Base-by-base conservation (phyloP, 1,284 basidiomycete genomes). In the Exsudoporus floridanus region DNA sequence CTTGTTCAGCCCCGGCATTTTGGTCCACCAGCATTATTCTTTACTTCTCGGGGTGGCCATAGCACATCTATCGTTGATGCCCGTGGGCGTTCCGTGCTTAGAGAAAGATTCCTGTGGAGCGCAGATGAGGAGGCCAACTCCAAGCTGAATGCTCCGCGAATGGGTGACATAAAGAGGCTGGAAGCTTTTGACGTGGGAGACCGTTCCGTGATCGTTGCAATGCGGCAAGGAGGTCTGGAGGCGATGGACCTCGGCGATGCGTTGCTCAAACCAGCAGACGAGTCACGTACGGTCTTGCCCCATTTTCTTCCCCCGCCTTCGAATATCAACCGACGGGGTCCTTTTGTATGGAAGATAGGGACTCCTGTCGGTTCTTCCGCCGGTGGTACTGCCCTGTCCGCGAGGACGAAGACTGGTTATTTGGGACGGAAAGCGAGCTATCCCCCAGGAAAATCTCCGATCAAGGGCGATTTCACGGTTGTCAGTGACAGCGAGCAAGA, bases 11-110 rank as follows among this genome's bases (percentile, higher is more conserved):
- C 91, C 3, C 79, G 78, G 30, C 88, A 90, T 63, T 92, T 89
- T 59, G 91, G 91, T 0, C 91, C 90, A 19, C 91, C 91, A 1
- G 88, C 91, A 0, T 70, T 94, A 18, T 94, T 94, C 73, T 93
- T 83, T 67, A 92, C 90, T 19, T 88, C 90, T 18, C 83, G 90
- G 27, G 91, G 92, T 19, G 87, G 88, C 2, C 87, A 90, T 60
- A 89, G 88, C 58, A 93, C 90, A 0, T 79, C 86, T 5, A 90
- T 93, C 46, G 91, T 93, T 19, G 91, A 92, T 62, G 81, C 86
- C 23, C 81, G 90, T 21, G 91, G 91, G 30, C 77, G 88, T 49
- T 88, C 89, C 6, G 89, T 92, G 12, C 77, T 92, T 16, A 88
- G 90, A 60, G 85, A 86, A 30, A 82, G 83, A 46, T 84, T 92